phyloP scores from a whole-genome alignment of 169 alveolate species.

The Plasmodium relictum region DNA sequence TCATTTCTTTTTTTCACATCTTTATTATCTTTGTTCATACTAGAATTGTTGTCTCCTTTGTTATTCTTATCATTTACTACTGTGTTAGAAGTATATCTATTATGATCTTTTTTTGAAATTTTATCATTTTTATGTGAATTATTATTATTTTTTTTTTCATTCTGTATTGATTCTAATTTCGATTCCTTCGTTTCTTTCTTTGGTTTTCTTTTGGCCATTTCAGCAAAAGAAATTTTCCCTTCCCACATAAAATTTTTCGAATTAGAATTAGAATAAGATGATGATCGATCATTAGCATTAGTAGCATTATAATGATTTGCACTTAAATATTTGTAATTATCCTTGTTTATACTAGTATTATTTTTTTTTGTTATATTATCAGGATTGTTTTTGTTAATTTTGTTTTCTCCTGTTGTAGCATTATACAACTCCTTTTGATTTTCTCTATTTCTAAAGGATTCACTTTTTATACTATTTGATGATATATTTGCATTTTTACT shows the following conservation, averaged over 20 bases:
- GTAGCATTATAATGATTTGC: background rate
- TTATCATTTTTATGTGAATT: constrained; percentile 10
- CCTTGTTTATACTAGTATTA: background rate
- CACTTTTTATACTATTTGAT: constrained; percentile 6
- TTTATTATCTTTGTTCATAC: background rate
- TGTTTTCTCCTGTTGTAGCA: constrained; percentile 1
- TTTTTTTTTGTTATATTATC: constrained; percentile 2
- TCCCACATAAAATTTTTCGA: constrained; percentile 67
- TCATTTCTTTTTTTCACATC: constrained; percentile 29
- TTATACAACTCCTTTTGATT: constrained; percentile 1
- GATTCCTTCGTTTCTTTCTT: constrained; percentile 14
- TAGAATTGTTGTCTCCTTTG: background rate
- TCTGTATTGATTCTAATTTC: background rate
- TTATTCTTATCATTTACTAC: background rate
- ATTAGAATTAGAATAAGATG: constrained; percentile 6
- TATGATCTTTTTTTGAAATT: background rate
- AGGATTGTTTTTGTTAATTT: background rate
- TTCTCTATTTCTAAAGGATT: background rate
- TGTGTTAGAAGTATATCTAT: constrained; percentile 11
- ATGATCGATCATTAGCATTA: constrained; percentile 7
- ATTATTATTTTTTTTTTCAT: constrained; percentile 20
- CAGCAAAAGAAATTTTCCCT: constrained; percentile 75
- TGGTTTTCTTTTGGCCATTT: constrained; percentile 71
- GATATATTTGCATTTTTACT: background rate
- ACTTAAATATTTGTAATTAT: background rate